Evolutionary conservation across 169 alveolate species (phyloP).

Genomic region (Plasmodium adleri): DNA sequence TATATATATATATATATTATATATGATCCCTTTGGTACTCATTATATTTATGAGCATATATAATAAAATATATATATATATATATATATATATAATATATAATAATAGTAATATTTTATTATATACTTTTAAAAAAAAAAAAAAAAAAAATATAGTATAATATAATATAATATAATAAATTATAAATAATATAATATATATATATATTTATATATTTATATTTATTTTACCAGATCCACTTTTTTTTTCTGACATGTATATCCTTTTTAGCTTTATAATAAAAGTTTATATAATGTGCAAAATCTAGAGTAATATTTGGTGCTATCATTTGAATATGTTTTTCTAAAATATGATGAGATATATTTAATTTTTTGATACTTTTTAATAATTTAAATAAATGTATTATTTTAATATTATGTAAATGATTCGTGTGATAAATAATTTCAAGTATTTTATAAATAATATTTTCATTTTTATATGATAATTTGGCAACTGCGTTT

Average conservation of each 20-base stretch:
- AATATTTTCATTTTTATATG: constrained; percentile 49
- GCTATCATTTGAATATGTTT: constrained; percentile 45
- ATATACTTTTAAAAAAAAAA: not conserved
- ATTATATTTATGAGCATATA: no score
- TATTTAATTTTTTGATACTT: constrained; percentile 34
- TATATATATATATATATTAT: no score
- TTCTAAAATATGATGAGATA: constrained; percentile 34
- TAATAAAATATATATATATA: no score
- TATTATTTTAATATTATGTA: constrained; percentile 46
- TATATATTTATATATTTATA: not conserved
- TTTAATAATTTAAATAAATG: constrained; percentile 56
- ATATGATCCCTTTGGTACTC: no score
- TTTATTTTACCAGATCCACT: constrained; percentile 59
- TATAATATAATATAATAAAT: no score
- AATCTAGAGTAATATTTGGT: constrained; percentile 46
- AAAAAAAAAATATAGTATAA: not conserved
- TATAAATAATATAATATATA: not conserved
- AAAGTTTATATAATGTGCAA: constrained; percentile 16
- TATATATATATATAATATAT: no score
- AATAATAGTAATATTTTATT: no score
- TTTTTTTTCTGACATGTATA: constrained; percentile 51
- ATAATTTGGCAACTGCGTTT: constrained; percentile 54
- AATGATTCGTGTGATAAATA: constrained; percentile 32
- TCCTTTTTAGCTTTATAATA: constrained; percentile 51
- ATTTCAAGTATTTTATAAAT: constrained; percentile 59